Evolutionary conservation across 164 flowering plant genomes (phyloP).

Genomic region (Amborella trichopoda): DNA sequence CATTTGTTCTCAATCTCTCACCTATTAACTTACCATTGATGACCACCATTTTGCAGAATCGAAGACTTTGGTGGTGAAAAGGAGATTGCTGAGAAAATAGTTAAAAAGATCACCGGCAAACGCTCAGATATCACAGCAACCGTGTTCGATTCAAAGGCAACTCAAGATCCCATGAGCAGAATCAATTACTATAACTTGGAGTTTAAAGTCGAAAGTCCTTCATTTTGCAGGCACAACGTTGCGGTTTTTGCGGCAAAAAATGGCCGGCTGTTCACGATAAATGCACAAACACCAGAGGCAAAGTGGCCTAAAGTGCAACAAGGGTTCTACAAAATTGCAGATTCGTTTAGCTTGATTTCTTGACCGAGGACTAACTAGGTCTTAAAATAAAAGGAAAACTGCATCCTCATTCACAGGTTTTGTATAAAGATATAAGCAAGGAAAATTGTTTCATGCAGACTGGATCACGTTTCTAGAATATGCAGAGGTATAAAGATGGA

Average conservation of each 20-base stretch:
- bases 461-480: background rate
- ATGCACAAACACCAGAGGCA: conserved; percentile 81
- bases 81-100: conserved; percentile 76
- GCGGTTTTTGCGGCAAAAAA: conserved; percentile 57
- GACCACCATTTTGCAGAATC: conserved; percentile 28
- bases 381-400: too few relatives aligned
- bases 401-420: too few relatives aligned
- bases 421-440: too few relatives aligned
- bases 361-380: background rate
- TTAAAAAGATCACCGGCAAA: conserved; percentile 42
- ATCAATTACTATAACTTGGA: conserved; percentile 70
- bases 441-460: background rate
- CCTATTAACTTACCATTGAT: too few relatives aligned
- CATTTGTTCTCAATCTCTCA: too few relatives aligned
- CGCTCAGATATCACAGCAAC: conserved; percentile 43
- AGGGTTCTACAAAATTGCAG: conserved; percentile 42
- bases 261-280: conserved; percentile 60
- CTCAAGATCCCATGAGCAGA: conserved; percentile 34
- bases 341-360: conserved; percentile 33
- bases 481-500: too few relatives aligned
- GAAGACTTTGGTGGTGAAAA: conserved; percentile 85
- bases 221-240: conserved; percentile 67
- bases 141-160: conserved; percentile 36
- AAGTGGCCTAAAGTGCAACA: conserved; percentile 48
- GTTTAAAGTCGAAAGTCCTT: conserved; percentile 66